A percentile compares a stretch with the other conserved stretches of the same genome.
phyloP scores from a whole-genome alignment of 441 rosid species.

The Lepidium campestre region DNA sequence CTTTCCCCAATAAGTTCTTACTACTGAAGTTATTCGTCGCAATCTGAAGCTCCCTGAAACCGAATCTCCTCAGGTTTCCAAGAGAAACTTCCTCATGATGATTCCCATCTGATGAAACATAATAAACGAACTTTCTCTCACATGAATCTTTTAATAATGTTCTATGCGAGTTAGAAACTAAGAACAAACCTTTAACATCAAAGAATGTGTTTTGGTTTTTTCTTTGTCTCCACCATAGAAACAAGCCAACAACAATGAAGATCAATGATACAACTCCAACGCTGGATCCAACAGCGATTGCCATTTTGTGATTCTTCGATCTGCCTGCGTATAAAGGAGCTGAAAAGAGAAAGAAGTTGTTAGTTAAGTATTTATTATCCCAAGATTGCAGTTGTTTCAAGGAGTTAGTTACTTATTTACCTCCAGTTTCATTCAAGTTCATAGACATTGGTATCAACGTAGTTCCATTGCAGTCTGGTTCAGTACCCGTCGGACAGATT shows the following conservation, averaged over 20 bases:
- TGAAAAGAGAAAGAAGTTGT: slow-evolving; percentile 20
- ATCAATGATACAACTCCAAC: slow-evolving; percentile 54
- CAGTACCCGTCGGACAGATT: slow-evolving; percentile 79
- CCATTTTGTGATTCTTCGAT: slow-evolving; percentile 60
- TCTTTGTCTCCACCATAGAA: slow-evolving; percentile 87
- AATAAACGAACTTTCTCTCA: not conserved
- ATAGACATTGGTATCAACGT: slow-evolving; percentile 88
- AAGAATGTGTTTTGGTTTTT: slow-evolving; percentile 59
- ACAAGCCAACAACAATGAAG: slow-evolving; percentile 58
- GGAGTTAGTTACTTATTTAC: slow-evolving; percentile 32
- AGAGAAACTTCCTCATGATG: slow-evolving; percentile 34
- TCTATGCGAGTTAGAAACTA: not conserved
- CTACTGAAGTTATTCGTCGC: slow-evolving; percentile 81
- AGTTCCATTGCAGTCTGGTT: slow-evolving; percentile 83
- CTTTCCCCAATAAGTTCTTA: slow-evolving; percentile 78
- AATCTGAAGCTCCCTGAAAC: slow-evolving; percentile 77
- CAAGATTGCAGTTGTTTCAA: not conserved
- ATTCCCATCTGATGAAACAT: slow-evolving; percentile 23
- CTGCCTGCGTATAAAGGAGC: slow-evolving; percentile 38
- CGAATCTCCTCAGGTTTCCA: slow-evolving; percentile 45
- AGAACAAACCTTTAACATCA: slow-evolving; percentile 72
- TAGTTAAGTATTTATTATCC: slow-evolving; percentile 14
- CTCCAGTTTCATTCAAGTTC: slow-evolving; percentile 70
- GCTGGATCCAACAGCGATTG: slow-evolving; percentile 69
- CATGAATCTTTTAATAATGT: not conserved